phyloP scores from a whole-genome alignment of 371 early-diverging fungal species.

The Mortierella sp. region DNA sequence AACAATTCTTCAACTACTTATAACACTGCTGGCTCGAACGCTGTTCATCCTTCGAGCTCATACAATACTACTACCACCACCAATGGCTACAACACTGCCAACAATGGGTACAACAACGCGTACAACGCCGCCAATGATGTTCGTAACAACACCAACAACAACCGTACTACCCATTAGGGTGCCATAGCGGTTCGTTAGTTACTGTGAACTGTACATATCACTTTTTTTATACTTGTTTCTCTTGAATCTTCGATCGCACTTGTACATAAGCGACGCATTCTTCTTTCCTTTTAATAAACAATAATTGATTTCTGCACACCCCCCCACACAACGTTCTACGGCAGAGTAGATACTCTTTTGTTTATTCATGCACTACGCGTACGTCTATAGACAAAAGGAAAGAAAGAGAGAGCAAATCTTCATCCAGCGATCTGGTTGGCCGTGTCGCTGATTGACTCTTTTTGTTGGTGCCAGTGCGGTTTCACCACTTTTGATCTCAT shows the following conservation, averaged over 20 bases:
- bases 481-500: neutral
- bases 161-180: neutral
- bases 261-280: neutral
- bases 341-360: neutral
- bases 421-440: neutral
- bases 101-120: constrained; percentile 1
- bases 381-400: neutral
- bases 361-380: neutral
- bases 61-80: constrained; percentile 22
- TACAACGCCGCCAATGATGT: neutral
- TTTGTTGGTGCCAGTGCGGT: neutral
- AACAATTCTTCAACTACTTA: neutral
- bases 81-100: neutral
- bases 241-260: neutral
- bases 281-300: neutral
- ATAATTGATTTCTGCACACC: neutral
- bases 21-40: neutral
- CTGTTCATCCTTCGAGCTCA: constrained; percentile 7
- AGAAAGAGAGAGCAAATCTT: neutral
- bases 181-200: neutral
- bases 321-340: no score
- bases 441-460: neutral
- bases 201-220: neutral
- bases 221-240: neutral
- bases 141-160: neutral